Evolutionary conservation across 2,329 filamentous ascomycete species (phyloP), one percentile per base, ranked within the genome.

Genomic region (Thelonectria blattea): DNA sequence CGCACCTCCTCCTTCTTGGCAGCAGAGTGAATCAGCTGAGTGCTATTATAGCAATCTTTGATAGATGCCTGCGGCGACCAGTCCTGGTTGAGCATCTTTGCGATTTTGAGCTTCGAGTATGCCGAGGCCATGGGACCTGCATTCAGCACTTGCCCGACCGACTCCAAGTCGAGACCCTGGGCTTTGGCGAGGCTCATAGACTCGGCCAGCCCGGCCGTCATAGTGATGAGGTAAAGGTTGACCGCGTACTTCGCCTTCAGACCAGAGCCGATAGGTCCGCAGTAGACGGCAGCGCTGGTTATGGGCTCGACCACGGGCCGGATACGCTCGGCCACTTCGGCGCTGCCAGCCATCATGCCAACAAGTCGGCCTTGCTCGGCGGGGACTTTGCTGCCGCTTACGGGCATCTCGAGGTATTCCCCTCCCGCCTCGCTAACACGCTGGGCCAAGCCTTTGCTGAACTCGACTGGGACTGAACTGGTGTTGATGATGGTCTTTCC

Each of bases 401-500:
- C 74, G 2, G 73, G 74, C 73, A 75, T 75, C 54, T 75, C 73
- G 41, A 76, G 55, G 24, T 71, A 76, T 3, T 68, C 46, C 1
- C 73, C 73, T 1, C 74, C 72, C 3, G 68, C 70, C 2, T 48
- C 24, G 6, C 51, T 47, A 3, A 73, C 65, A 20, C 69, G 55
- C 15, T 63, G 52, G 5, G 64, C 68, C 2, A 75, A 62, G 1
- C 56, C 30, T 11, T 63, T 62, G 55, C 70, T 74, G 39, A 67
- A 71, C 0, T 67, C 66, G 1, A 66, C 71, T 1, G 71, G 61
- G 1, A 75, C 69, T 1, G 72, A 75, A 49, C 68, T 70, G 2
- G 72, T 71, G 60, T 75, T 75, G 54, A 75, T 49, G 9, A 75
- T 42, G 0, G 66, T 75, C 54, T 74, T 75, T n/a, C 72, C 73